Evolutionary conservation across 176 grass and related monocot species (phyloP).

Genomic region (Tillandsia leiboldiana): DNA sequence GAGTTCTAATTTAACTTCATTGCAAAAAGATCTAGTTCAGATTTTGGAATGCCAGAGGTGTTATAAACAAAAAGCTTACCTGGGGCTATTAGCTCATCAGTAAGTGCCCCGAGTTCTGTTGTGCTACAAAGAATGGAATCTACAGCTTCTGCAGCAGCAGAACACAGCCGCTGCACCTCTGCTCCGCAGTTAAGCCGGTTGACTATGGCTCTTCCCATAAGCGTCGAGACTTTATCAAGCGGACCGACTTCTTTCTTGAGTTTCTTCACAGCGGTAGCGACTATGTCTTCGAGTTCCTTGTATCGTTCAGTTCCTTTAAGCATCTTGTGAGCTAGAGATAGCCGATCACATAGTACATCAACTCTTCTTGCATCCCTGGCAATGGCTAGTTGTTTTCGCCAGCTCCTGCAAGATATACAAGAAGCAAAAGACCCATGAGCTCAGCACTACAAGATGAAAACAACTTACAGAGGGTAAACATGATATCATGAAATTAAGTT

Average conservation of each 20-base stretch:
- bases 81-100: conserved; percentile 10
- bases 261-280: conserved; percentile 42
- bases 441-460: neutral
- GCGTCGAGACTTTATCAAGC: conserved; percentile 58
- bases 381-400: conserved; percentile 61
- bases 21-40: neutral
- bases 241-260: conserved; percentile 75
- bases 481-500: neutral
- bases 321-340: conserved; percentile 64
- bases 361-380: conserved; percentile 74
- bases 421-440: neutral
- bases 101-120: conserved; percentile 19
- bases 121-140: conserved; percentile 40
- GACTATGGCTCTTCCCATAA: conserved; percentile 59
- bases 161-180: conserved; percentile 87
- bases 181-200: conserved; percentile 64
- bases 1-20: too few relatives aligned
- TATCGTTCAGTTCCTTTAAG: conserved; percentile 58
- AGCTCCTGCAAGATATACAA: conserved; percentile 24
- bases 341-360: conserved; percentile 67
- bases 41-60: neutral
- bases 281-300: conserved; percentile 43
- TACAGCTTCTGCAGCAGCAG: conserved; percentile 45
- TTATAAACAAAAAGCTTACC: conserved; percentile 27
- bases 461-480: conserved; percentile 7